These are phyloP conservation scores for Luffa aegyptiaca DNA, from an alignment of 306 rosid species.

Conservation along the genomic window DNA sequence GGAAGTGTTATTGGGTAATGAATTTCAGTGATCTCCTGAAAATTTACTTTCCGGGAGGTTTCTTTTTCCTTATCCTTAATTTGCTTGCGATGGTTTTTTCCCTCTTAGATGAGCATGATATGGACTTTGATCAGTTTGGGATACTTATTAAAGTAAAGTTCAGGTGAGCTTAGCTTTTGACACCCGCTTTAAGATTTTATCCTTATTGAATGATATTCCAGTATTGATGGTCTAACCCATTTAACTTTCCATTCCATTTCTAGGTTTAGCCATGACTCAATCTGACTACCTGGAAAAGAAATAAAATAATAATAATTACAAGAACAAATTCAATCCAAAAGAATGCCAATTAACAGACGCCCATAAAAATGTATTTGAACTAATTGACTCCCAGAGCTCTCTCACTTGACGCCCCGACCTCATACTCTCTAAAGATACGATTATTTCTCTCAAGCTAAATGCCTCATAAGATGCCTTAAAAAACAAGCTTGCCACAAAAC, in stretches of 20 bases:
- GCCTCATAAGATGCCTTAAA: no score
- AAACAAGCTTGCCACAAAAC: no score
- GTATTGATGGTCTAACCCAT: background rate
- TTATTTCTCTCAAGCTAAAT: no score
- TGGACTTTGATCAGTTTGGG: constrained; percentile 78
- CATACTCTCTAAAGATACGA: no score
- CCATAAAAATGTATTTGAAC: no score
- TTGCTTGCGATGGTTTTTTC: background rate
- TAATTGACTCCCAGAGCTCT: no score
- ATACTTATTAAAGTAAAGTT: constrained; percentile 90
- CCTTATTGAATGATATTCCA: background rate
- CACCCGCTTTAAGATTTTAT: background rate
- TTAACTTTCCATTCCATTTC: background rate
- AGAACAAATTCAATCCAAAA: no score
- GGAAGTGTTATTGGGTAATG: constrained; percentile 79
- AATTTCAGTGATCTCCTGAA: background rate
- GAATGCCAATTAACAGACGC: no score
- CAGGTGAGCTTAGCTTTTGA: constrained; percentile 45
- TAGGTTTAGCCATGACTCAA: background rate
- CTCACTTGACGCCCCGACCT: no score
- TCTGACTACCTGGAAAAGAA: background rate
- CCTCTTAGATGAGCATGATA: constrained; percentile 76
- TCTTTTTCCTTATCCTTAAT: constrained; percentile 7
- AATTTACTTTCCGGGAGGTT: constrained; percentile 1
- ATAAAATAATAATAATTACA: no score